Percentiles rank a stretch among this genome's conserved stretches.
Conservation (phyloP, 495 filamentous ascomycete species). For the Aspergillus sclerotiicarbonarius region DNA sequence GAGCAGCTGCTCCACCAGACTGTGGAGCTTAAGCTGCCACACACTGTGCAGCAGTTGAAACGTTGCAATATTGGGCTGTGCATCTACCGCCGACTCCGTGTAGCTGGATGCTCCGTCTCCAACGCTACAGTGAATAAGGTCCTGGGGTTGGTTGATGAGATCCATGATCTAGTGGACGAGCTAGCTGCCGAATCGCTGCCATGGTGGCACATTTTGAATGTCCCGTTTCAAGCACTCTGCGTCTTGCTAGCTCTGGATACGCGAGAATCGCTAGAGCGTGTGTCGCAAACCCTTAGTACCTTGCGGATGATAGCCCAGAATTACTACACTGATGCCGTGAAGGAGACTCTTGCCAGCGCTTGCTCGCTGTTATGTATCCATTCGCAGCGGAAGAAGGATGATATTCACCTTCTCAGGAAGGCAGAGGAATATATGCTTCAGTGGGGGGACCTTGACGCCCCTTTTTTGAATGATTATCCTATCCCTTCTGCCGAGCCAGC, state of each 20-base stretch:
- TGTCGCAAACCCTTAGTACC: slow-evolving; percentile 12
- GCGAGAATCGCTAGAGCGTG: slow-evolving; percentile 37
- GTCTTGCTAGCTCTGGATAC: slow-evolving; percentile 49
- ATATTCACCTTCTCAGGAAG: neutral
- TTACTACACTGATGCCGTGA: neutral
- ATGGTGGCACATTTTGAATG: slow-evolving; percentile 52
- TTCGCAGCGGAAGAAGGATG: neutral
- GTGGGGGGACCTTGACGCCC: neutral
- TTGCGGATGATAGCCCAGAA: neutral
- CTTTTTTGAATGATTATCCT: neutral
- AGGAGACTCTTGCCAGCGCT: neutral
- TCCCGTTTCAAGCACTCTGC: slow-evolving; percentile 52
- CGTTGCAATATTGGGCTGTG: slow-evolving; percentile 11
- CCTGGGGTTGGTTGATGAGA: slow-evolving; percentile 26
- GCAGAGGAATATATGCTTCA: neutral
- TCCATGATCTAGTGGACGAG: slow-evolving; percentile 27
- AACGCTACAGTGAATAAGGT: slow-evolving; percentile 22
- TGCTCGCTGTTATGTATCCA: neutral
- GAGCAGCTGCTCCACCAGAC: slow-evolving; percentile 4
- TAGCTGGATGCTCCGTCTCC: slow-evolving; percentile 12
- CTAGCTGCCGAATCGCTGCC: slow-evolving; percentile 34
- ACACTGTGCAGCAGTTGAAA: neutral
- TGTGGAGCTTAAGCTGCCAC: slow-evolving; percentile 6
- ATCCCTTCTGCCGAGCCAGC: neutral
- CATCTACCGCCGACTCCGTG: slow-evolving; percentile 19